phyloP scores from a whole-genome alignment of 805 yeast species.

The Alloascoidea hylecoeti region DNA sequence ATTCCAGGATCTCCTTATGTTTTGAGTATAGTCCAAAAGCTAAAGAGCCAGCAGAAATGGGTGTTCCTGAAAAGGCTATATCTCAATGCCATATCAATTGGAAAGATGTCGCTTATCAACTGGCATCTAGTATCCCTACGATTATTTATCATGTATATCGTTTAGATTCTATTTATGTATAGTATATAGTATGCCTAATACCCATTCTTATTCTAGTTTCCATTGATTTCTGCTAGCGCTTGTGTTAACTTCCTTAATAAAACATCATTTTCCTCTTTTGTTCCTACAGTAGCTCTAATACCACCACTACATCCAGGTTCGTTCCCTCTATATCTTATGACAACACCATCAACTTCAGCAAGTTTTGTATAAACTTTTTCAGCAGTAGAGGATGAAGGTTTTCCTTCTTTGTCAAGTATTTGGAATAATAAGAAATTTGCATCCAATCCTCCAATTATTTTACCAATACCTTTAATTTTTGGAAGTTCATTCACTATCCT shows the following conservation, averaged over 20 bases:
- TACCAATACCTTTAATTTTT: conserved; percentile 49
- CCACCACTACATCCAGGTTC: conserved; percentile 87
- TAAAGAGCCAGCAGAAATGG: too few species aligned
- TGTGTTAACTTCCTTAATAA: conserved; percentile 36
- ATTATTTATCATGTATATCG: too few species aligned
- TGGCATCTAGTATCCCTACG: too few species aligned
- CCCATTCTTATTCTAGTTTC: background rate
- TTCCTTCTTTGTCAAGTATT: conserved; percentile 44
- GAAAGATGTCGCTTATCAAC: too few species aligned
- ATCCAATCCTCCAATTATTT: conserved; percentile 71
- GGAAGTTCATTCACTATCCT: conserved; percentile 38
- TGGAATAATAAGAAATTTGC: conserved; percentile 77
- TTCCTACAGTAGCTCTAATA: conserved; percentile 79
- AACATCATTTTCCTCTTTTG: conserved; percentile 51
- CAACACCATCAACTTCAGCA: conserved; percentile 66
- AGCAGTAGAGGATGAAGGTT: conserved; percentile 60
- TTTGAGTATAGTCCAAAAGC: too few species aligned
- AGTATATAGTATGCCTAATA: too few species aligned
- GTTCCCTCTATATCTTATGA: conserved; percentile 81
- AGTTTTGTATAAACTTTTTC: conserved; percentile 45
- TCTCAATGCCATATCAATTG: too few species aligned
- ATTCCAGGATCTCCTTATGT: too few species aligned
- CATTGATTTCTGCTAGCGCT: conserved; percentile 13
- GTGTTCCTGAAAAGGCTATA: too few species aligned
- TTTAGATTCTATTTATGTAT: too few species aligned